Percentiles rank a stretch among this genome's conserved stretches.
Evolutionary conservation across 352 stramenopile species (phyloP).

Genomic region (Pythium phragmitis): DNA sequence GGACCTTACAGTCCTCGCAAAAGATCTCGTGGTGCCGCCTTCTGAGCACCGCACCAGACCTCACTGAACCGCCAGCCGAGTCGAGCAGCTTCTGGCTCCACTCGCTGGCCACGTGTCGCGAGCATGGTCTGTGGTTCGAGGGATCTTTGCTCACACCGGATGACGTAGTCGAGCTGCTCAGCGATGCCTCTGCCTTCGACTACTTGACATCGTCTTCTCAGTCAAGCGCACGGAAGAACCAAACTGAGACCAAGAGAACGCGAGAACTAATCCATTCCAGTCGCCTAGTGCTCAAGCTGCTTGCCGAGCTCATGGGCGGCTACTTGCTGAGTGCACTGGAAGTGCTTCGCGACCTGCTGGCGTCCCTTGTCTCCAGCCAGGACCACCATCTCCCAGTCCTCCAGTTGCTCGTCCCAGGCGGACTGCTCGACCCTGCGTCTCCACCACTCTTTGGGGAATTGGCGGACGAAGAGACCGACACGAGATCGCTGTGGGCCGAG

Average conservation of each 20-base stretch:
- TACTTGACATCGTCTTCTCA: conserved; percentile 11
- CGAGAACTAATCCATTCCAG: conserved; percentile 18
- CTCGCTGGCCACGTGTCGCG: conserved; percentile 32
- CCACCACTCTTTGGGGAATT: conserved; percentile 50
- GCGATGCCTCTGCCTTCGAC: conserved; percentile 14
- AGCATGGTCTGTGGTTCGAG: conserved; percentile 44
- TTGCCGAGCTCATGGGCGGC: conserved; percentile 45
- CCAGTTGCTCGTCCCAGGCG: conserved; percentile 36
- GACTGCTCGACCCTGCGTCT: conserved; percentile 30
- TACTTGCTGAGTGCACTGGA: conserved; percentile 63
- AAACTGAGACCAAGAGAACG: neutral
- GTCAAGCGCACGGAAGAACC: neutral
- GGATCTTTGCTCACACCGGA: conserved; percentile 19
- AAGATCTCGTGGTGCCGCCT: neutral
- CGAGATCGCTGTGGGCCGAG: conserved; percentile 37
- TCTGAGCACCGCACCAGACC: neutral
- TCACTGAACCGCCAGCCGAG: neutral
- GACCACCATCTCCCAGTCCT: conserved; percentile 5
- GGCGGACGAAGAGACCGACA: conserved; percentile 44
- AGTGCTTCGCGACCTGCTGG: conserved; percentile 17
- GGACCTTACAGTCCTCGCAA: neutral
- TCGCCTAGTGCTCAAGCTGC: conserved; percentile 45
- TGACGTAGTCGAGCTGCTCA: conserved; percentile 43
- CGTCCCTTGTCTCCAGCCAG: neutral
- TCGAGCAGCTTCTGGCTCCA: conserved; percentile 4